Percentiles rank a stretch among this genome's conserved stretches.
Conservation (phyloP, 495 filamentous ascomycete species). For the Bacidia rubella region DNA sequence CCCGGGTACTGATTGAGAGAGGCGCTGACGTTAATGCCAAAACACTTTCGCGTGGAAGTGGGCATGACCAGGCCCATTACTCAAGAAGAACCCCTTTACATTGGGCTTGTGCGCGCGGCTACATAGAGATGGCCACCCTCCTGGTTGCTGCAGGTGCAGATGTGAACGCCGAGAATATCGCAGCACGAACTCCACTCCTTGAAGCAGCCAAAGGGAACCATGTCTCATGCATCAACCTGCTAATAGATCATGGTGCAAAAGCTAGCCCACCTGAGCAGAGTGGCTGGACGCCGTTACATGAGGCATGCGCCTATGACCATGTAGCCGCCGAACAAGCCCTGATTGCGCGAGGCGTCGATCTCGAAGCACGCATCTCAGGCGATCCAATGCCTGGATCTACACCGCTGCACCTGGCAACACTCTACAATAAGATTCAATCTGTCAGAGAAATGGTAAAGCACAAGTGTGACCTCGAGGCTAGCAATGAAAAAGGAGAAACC, state of each 20-base stretch:
- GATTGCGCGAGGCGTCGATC: not conserved
- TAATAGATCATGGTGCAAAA: not conserved
- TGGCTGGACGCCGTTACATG: not conserved
- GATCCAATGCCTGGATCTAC: not conserved
- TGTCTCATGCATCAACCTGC: not conserved
- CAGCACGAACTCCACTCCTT: not conserved
- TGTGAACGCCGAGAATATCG: not conserved
- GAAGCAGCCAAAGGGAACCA: not conserved
- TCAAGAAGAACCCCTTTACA: not conserved
- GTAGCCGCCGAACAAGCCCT: not conserved
- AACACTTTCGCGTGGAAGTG: not conserved
- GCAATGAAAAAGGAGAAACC: not conserved
- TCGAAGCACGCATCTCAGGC: not conserved
- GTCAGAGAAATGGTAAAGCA: not conserved
- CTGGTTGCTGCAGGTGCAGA: not conserved
- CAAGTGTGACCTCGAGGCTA: not conserved
- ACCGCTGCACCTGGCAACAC: not conserved
- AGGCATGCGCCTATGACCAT: not conserved
- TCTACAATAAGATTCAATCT: not conserved
- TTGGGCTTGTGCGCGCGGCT: not conserved
- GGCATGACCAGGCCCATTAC: not conserved
- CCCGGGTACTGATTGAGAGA: not conserved
- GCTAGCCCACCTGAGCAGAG: not conserved
- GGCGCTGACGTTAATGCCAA: not conserved
- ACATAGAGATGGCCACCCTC: not conserved